Conservation (phyloP, 2,329 filamentous ascomycete species). For the Chaetomiaceae sp. region DNA sequence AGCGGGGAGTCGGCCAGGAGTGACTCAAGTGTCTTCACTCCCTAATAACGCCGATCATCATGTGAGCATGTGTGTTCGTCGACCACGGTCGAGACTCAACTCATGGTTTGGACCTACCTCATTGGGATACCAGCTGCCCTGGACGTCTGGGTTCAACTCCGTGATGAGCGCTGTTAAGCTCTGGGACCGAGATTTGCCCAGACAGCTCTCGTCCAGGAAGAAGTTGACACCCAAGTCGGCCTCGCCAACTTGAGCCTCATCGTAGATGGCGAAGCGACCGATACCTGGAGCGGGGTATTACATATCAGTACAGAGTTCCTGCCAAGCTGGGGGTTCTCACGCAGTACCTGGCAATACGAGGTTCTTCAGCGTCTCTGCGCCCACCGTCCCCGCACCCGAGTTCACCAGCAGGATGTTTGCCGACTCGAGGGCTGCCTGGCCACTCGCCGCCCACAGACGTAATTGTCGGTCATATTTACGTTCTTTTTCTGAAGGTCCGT, state of each 20-base stretch:
- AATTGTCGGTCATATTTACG: conserved; percentile 93
- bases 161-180: conserved; percentile 71
- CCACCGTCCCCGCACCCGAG: conserved; percentile 78
- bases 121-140: conserved; percentile 65
- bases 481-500: conserved; percentile 56
- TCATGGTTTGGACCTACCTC: conserved; percentile 37
- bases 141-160: conserved; percentile 90
- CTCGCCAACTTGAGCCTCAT: conserved; percentile 71
- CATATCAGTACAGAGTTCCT: conserved; percentile 16
- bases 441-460: conserved; percentile 88
- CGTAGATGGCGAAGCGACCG: conserved; percentile 86
- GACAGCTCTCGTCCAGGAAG: conserved; percentile 75
- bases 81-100: not conserved
- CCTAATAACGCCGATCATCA: conserved; percentile 28
- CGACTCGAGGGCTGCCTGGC: conserved; percentile 84
- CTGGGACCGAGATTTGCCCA: conserved; percentile 75
- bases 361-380: conserved; percentile 91
- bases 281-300: conserved; percentile 53
- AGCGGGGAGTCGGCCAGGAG: conserved; percentile 39
- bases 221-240: conserved; percentile 93
- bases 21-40: conserved; percentile 35
- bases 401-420: conserved; percentile 90
- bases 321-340: not conserved
- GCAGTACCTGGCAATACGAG: conserved; percentile 75
- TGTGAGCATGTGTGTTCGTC: conserved; percentile 11